These are phyloP conservation scores for Acorus gramineus DNA, from an alignment of 106 monocot genomes.

Conservation along the genomic window DNA sequence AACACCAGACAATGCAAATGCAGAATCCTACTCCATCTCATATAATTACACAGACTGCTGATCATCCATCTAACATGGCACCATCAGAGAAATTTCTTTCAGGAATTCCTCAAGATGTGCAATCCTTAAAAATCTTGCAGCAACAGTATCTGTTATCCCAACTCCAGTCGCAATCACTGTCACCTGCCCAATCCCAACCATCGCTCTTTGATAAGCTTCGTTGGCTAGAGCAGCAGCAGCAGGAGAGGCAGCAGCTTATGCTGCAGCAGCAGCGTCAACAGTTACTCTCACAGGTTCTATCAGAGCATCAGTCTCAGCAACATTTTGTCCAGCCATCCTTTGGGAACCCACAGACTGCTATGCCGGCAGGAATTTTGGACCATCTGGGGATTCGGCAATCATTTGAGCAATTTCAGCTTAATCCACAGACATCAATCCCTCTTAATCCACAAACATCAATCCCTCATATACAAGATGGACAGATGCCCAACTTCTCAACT, in stretches of 20 bases:
- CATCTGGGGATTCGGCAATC: slow-evolving; percentile 20
- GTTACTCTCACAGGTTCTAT: slow-evolving; percentile 45
- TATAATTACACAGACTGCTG: slow-evolving; percentile 24
- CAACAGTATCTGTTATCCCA: slow-evolving; percentile 69
- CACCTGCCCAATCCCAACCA: slow-evolving; percentile 32
- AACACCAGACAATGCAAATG: slow-evolving; percentile 33
- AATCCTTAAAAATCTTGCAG: slow-evolving; percentile 43
- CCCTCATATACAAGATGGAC: slow-evolving; percentile 11
- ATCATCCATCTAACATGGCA: slow-evolving; percentile 19
- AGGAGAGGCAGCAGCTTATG: slow-evolving; percentile 29
- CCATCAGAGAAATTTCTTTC: slow-evolving; percentile 43
- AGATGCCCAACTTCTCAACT: slow-evolving; percentile 13
- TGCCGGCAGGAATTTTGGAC: slow-evolving; percentile 16
- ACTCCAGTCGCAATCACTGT: slow-evolving; percentile 52
- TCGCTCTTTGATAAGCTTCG: slow-evolving; percentile 48
- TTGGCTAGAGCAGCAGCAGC: slow-evolving; percentile 60
- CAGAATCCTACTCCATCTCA: slow-evolving; percentile 32
- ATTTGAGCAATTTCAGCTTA: slow-evolving; percentile 29
- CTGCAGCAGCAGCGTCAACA: slow-evolving; percentile 29
- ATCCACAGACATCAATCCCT: slow-evolving; percentile 17
- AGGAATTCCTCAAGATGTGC: slow-evolving; percentile 68
- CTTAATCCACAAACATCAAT: slow-evolving; percentile 22
- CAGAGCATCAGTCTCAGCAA: slow-evolving; percentile 34
- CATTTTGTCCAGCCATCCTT: slow-evolving; percentile 27
- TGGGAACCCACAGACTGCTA: slow-evolving; percentile 20